Evolutionary conservation across 2,329 filamentous ascomycete genomes (phyloP), one percentile per base, ranked within the genome.

Genomic region (Coccinonectria pachysandricola): DNA sequence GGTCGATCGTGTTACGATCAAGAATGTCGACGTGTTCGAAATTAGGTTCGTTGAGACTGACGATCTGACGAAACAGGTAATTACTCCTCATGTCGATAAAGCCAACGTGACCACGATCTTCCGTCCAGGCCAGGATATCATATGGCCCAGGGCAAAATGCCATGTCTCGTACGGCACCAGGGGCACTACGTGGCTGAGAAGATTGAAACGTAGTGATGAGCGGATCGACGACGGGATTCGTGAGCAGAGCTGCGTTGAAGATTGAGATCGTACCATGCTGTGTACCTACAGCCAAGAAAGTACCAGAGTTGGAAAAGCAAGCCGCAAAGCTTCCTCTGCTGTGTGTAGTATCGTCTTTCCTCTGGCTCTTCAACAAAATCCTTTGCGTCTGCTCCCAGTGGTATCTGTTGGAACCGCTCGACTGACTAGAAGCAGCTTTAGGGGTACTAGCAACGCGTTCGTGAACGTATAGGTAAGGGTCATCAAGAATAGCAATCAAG

Each of bases 91-190:
- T 57, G 52, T 91, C 83, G 5, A 79, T 79, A 19, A 88, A 64
- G 19, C 80, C 83, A 10, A 87, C 64, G 30, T 75, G 67, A 4
- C 79, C 81, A 36, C 82, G 78, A 44, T 94, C 83, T 54, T 98
- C 91, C 7, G 86, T 83, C 87, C 91, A 96, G 6, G 92, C 81
- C 20, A 98, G 62, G 11, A 98, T 70, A 49, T 95, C 88, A 64
- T 79, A 88, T 1, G 87, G 84, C 2, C 82, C 81, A 1, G 88
- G 87, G 4, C 83, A 86, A 50, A 98, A 98, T 2, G 79, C 70
- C 81, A 96, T 92, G 35, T 86, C 84, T 35, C 91, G 73, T 27
- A 96, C 76, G 16, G 88, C 86, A 21, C 88, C 88, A 12, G 71
- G 66, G 12, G 73, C 68, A n/a, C 64, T 67, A 33, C 71, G 68